These are phyloP conservation scores for Vitis labrusca DNA, from an alignment of 164 flowering plant species.

Conservation along the genomic window DNA sequence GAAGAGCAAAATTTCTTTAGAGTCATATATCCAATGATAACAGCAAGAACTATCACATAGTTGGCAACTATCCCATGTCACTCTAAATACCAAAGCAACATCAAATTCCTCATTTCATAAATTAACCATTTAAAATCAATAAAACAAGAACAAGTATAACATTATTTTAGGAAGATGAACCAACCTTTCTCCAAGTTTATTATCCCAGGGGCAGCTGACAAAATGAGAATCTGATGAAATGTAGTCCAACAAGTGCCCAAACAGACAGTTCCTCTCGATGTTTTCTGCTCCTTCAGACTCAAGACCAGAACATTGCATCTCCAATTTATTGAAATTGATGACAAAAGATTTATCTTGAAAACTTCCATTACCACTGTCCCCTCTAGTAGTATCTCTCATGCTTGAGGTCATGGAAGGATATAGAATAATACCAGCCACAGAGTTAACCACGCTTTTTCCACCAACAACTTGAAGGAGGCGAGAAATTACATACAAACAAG, in stretches of 20 bases:
- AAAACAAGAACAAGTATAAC: not conserved
- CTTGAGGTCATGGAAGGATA: constrained; percentile 27
- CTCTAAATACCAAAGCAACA: not conserved
- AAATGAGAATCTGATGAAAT: constrained; percentile 17
- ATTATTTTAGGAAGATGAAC: constrained; percentile 9
- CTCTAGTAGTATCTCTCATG: constrained; percentile 13
- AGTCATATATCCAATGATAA: too few relatives aligned
- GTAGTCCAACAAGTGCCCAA: constrained; percentile 10
- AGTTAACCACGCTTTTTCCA: constrained; percentile 36
- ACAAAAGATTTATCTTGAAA: constrained; percentile 10
- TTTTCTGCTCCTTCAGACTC: constrained; percentile 28
- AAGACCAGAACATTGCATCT: constrained; percentile 11
- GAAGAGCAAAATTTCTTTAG: not conserved
- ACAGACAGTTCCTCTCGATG: constrained; percentile 10
- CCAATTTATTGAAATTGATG: constrained; percentile 17
- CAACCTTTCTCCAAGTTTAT: constrained; percentile 31
- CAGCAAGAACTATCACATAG: not conserved
- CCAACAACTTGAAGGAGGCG: constrained; percentile 63
- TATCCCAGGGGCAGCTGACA: constrained; percentile 19
- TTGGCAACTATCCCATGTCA: not conserved
- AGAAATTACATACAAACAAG: constrained; percentile 52
- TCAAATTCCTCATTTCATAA: not conserved
- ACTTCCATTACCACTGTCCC: not conserved
- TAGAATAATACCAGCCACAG: constrained; percentile 40
- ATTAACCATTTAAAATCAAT: too few relatives aligned